These are phyloP conservation scores for Coemansia sp. DNA, from an alignment of 192 early-diverging fungal genomes.

Conservation along the genomic window DNA sequence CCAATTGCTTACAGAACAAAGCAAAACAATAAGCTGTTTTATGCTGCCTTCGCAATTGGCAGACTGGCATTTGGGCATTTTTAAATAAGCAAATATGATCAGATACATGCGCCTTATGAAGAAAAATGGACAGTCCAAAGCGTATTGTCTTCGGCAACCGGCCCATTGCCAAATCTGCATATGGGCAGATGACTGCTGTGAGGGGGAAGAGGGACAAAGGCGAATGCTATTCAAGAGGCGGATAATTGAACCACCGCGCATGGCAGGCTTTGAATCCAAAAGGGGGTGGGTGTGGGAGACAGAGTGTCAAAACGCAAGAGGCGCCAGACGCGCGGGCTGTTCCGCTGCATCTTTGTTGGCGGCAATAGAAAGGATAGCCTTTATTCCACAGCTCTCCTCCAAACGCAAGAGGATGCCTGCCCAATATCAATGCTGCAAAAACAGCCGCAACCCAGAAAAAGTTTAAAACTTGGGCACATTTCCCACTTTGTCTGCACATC, in stretches of 20 bases:
- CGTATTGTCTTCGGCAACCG: no score
- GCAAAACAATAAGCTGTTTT: neutral
- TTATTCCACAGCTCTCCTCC: neutral
- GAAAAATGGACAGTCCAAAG: neutral
- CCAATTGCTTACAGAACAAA: neutral
- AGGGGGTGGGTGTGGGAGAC: neutral
- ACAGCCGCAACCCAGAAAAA: conserved; percentile 25
- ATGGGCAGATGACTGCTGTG: neutral
- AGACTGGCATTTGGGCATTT: no score
- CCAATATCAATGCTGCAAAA: conserved; percentile 3
- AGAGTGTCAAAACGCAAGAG: no score
- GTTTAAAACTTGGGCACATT: conserved; percentile 18
- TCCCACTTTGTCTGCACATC: conserved; percentile 12
- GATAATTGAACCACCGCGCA: neutral
- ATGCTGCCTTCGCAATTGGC: neutral
- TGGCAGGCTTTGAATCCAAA: no score
- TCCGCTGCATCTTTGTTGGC: no score
- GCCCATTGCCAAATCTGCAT: no score
- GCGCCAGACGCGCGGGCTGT: no score
- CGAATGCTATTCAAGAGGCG: neutral
- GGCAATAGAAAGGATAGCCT: no score
- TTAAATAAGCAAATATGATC: neutral
- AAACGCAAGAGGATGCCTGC: neutral
- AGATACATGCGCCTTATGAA: neutral
- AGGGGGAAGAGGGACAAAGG: no score